A percentile compares a stretch with the other conserved stretches of the same genome.
phyloP scores from a whole-genome alignment of 352 stramenopile species.

The Phytophthora gonapodyides region DNA sequence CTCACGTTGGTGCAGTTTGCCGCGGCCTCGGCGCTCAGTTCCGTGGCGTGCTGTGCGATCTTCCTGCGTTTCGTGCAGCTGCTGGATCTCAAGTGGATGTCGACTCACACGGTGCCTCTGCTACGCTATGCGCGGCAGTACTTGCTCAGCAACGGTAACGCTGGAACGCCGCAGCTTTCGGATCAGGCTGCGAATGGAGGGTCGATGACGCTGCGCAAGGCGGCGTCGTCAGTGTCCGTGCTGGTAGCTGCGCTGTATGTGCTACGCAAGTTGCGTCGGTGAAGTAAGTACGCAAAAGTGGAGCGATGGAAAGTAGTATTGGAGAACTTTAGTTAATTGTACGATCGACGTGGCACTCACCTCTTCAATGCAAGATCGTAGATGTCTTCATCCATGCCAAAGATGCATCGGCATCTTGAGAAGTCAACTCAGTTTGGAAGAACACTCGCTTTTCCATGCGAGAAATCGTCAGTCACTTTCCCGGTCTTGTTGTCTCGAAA shows the following conservation, averaged over 20 bases:
- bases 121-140: constrained; percentile 45
- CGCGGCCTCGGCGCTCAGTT: constrained; percentile 63
- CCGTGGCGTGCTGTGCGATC: constrained; percentile 61
- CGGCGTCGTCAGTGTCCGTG: constrained; percentile 38
- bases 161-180: constrained; percentile 23
- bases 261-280: constrained; percentile 38
- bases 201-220: constrained; percentile 24
- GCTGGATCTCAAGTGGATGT: constrained; percentile 40
- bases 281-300: not conserved
- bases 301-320: too few species aligned
- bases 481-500: too few species aligned
- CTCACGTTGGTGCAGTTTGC: constrained; percentile 63
- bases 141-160: constrained; percentile 43
- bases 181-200: constrained; percentile 17
- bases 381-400: too few species aligned
- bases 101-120: constrained; percentile 35
- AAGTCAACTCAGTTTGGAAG: too few species aligned
- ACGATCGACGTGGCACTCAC: too few species aligned
- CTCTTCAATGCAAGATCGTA: too few species aligned
- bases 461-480: too few species aligned
- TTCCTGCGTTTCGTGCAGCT: constrained; percentile 58
- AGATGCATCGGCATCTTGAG: too few species aligned
- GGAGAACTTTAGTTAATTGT: too few species aligned
- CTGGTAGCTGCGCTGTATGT: constrained; percentile 36
- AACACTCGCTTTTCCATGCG: too few species aligned